Conservation (phyloP, 2,329 filamentous ascomycete genomes). For the Xylariaceae sp. region DNA sequence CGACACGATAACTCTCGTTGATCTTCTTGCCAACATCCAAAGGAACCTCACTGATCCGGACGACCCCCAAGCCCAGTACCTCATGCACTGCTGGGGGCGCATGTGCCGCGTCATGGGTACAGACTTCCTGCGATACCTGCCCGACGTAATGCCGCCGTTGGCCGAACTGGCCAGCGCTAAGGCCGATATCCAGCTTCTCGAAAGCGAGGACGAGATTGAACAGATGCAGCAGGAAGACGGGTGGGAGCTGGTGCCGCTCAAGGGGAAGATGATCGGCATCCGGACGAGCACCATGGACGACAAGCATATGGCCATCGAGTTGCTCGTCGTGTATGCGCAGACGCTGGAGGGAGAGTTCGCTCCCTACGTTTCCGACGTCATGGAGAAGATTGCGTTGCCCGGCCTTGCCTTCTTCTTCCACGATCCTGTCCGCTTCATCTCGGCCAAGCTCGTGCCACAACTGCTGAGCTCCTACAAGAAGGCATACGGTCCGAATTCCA, state of each 20-base stretch:
- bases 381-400: conserved; percentile 93
- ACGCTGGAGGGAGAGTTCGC: conserved; percentile 91
- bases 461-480: conserved; percentile 93
- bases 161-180: conserved; percentile 88
- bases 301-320: conserved; percentile 99
- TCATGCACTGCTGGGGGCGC: conserved; percentile 97
- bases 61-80: conserved; percentile 92
- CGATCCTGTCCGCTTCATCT: conserved; percentile 90
- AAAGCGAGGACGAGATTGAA: conserved; percentile 91
- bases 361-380: conserved; percentile 84
- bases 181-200: conserved; percentile 92
- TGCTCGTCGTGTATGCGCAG: conserved; percentile 94
- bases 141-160: conserved; percentile 89
- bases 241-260: conserved; percentile 94
- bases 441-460: conserved; percentile 89
- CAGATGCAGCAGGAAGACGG: conserved; percentile 91
- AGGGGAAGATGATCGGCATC: conserved; percentile 97
- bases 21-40: conserved; percentile 83
- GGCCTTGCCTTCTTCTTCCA: conserved; percentile 98
- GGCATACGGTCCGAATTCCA: conserved; percentile 74
- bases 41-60: conserved; percentile 81
- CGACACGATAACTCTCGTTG: conserved; percentile 82
- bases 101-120: conserved; percentile 92
- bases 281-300: conserved; percentile 95
- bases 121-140: conserved; percentile 89